These are phyloP conservation scores for Diaporthe australafricana DNA, from an alignment of 2,329 filamentous ascomycete species.

Conservation along the genomic window DNA sequence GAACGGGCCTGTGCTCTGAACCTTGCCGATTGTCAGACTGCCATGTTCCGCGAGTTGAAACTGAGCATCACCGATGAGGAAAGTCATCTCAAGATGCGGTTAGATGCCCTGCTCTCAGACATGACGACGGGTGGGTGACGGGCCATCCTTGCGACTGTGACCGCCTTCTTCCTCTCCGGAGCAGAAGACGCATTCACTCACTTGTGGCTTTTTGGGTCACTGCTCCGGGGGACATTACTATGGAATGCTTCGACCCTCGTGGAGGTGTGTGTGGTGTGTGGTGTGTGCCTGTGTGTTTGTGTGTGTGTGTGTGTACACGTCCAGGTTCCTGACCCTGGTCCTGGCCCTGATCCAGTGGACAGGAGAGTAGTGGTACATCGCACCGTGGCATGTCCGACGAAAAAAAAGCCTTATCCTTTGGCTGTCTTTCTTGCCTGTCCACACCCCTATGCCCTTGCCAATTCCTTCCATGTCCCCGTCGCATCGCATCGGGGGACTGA, in stretches of 20 bases:
- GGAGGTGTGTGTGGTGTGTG: too few relatives aligned
- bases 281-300: neutral
- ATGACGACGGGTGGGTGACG: conserved; percentile 29
- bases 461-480: neutral
- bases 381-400: neutral
- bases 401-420: neutral
- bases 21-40: conserved; percentile 18
- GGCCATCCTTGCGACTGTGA: conserved; percentile 19
- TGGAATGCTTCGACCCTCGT: neutral
- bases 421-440: neutral
- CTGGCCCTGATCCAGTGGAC: neutral
- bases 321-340: neutral
- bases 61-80: conserved; percentile 31
- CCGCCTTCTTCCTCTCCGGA: conserved; percentile 3
- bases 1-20: conserved; percentile 24
- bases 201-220: neutral
- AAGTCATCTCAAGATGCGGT: conserved; percentile 25
- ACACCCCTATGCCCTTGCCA: neutral
- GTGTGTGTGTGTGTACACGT: neutral
- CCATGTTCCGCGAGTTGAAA: conserved; percentile 29
- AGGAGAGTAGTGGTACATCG: neutral
- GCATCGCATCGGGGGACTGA: conserved; percentile 13
- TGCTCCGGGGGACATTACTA: neutral
- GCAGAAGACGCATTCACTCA: neutral
- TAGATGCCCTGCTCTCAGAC: conserved; percentile 30